These are phyloP conservation scores for Phymatotrichopsis omnivora DNA, from an alignment of 2,329 filamentous ascomycete species.

Conservation along the genomic window DNA sequence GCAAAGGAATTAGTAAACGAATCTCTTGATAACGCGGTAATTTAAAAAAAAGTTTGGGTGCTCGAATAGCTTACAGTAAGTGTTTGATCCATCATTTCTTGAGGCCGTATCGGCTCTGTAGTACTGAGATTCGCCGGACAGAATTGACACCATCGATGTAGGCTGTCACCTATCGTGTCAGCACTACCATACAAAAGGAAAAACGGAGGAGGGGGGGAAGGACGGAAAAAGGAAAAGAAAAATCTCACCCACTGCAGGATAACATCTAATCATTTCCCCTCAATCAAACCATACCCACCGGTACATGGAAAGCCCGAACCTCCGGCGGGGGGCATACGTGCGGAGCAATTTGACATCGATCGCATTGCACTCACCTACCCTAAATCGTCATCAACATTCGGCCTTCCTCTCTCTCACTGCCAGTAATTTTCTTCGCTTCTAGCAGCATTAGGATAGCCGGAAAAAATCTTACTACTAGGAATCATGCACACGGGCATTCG, in stretches of 20 bases:
- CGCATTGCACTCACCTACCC: constrained; percentile 75
- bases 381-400: background rate
- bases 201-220: too few relatives aligned
- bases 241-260: constrained; percentile 41
- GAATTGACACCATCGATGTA: constrained; percentile 87
- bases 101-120: constrained; percentile 76
- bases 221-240: constrained; percentile 23
- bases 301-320: constrained; percentile 83
- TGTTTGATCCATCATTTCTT: constrained; percentile 80
- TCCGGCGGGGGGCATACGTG: constrained; percentile 65
- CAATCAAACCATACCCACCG: constrained; percentile 55
- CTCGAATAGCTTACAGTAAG: constrained; percentile 46
- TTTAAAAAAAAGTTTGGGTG: background rate
- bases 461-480: constrained; percentile 59
- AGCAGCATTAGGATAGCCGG: background rate
- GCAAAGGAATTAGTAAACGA: too few relatives aligned
- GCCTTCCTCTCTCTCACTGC: too few relatives aligned
- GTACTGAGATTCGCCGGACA: constrained; percentile 72
- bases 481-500: constrained; percentile 99
- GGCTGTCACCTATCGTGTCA: constrained; percentile 53
- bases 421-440: background rate
- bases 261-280: constrained; percentile 44
- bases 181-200: too few relatives aligned
- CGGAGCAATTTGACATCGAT: constrained; percentile 96
- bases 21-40: background rate